Evolutionary conservation across 805 yeast genomes (phyloP), one percentile per base, ranked within the genome.

Genomic region (Pichia nanzhaoensis): DNA sequence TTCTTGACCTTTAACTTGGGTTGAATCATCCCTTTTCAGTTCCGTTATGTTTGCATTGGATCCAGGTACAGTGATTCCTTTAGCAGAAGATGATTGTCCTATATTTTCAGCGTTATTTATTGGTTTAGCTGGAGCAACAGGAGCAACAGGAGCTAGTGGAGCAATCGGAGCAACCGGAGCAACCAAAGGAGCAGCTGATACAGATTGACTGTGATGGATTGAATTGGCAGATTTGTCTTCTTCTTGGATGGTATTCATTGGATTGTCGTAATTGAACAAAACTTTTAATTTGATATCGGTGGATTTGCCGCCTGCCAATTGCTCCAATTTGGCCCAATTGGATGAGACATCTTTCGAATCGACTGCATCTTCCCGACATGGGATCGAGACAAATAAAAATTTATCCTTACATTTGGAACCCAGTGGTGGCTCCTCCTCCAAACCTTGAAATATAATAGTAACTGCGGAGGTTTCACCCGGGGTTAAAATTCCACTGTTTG

Each of bases 331-430:
- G n/a, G 83, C 59, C 96, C 96, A 89, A 56, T 75, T 66, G 40
- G 81, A 82, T 41, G 86, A 75, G 41, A 86, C 70, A 22, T 74
- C 58, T 36, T 75, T 69, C 42, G 78, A 80, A 50, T 74, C 74
- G 50, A 77, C 63, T 10, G 10, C 6, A 46, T 72, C 75, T 43
- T 69, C 65, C 16, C 84, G 80, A 49, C 88, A 78, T 39, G 96
- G 95, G 53, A 89, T 74, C 22, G 95, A 78, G 55, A 90, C 90
- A 49, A 93, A 80, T 58, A 91, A 77, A 64, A 93, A 93, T 69
- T 93, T 93, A 68, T 93, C 98, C 64, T 82, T 84, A 67, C 95
- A 84, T 66, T 82, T 83, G 67, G 74, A 78, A 59, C 80, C 88
- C 41, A 77, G 66, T 3, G 78, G 70, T 42, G 95, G 90, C 48